Percentiles rank a stretch among this genome's conserved stretches.
phyloP scores from a whole-genome alignment of 2,329 filamentous ascomycete species.

The Fusarium solani-melongenae region DNA sequence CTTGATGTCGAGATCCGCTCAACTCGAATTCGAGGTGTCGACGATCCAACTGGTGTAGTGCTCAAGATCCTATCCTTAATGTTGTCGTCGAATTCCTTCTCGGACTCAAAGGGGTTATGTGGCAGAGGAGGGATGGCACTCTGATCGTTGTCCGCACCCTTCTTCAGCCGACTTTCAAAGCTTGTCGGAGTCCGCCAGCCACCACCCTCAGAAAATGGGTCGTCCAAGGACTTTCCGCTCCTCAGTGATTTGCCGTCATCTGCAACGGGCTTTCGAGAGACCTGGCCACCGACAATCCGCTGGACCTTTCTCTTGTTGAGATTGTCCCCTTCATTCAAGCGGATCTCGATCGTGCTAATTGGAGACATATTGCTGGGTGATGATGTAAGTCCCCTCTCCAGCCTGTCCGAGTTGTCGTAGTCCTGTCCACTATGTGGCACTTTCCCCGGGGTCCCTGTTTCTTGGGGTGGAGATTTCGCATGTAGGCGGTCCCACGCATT shows the following conservation, averaged over 20 bases:
- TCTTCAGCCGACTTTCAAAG: constrained; percentile 39
- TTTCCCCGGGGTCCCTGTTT: constrained; percentile 13
- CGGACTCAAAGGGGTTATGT: constrained; percentile 49
- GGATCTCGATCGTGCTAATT: constrained; percentile 47
- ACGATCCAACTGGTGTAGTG: constrained; percentile 50
- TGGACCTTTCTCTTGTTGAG: constrained; percentile 50
- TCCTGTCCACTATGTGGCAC: neutral
- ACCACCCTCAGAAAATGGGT: constrained; percentile 44
- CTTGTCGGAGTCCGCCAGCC: constrained; percentile 33
- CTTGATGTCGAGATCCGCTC: constrained; percentile 29
- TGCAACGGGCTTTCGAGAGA: constrained; percentile 44
- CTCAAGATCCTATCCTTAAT: constrained; percentile 53
- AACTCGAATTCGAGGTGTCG: constrained; percentile 50
- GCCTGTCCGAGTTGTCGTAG: constrained; percentile 1
- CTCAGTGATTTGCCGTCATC: constrained; percentile 44
- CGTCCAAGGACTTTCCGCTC: constrained; percentile 42
- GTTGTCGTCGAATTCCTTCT: constrained; percentile 51
- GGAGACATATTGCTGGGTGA: constrained; percentile 29
- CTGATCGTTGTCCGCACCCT: constrained; percentile 1
- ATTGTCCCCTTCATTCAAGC: constrained; percentile 50
- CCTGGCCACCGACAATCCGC: constrained; percentile 45
- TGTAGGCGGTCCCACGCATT: constrained; percentile 48
- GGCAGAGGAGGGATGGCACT: constrained; percentile 4
- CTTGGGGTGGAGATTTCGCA: constrained; percentile 40
- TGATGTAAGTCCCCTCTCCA: constrained; percentile 5